Conservation (phyloP, 345 rosid genomes). For the Lenwebbia sp. region DNA sequence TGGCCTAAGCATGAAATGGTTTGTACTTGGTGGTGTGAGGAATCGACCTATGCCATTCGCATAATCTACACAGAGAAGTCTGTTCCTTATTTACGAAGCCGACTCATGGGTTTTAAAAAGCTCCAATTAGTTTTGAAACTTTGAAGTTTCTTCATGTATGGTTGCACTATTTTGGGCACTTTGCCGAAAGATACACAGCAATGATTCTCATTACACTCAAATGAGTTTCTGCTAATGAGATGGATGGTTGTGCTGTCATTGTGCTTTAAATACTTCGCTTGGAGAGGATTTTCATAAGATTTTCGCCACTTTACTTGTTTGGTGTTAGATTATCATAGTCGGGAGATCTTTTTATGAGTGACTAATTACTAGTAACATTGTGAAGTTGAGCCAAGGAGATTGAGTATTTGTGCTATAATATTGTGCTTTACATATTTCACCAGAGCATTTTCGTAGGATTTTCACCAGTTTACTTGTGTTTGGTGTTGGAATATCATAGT, state of each 20-base stretch:
- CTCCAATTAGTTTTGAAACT: neutral
- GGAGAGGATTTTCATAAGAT: neutral
- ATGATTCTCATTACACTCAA: neutral
- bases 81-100: neutral
- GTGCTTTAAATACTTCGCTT: neutral
- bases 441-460: neutral
- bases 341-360: neutral
- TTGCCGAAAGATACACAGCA: neutral
- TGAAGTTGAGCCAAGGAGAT: neutral
- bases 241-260: neutral
- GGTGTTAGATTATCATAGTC: neutral
- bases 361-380: neutral
- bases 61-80: neutral
- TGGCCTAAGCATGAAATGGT: neutral
- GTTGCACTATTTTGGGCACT: neutral
- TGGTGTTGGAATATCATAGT: neutral
- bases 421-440: neutral
- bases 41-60: neutral
- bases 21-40: neutral
- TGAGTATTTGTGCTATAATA: neutral
- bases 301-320: neutral
- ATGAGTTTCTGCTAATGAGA: neutral
- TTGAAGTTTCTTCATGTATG: neutral
- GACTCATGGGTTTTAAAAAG: neutral
- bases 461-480: neutral